Conservation (phyloP, 1,139 yeast species). For the Geotrichum cucujoidarum region DNA sequence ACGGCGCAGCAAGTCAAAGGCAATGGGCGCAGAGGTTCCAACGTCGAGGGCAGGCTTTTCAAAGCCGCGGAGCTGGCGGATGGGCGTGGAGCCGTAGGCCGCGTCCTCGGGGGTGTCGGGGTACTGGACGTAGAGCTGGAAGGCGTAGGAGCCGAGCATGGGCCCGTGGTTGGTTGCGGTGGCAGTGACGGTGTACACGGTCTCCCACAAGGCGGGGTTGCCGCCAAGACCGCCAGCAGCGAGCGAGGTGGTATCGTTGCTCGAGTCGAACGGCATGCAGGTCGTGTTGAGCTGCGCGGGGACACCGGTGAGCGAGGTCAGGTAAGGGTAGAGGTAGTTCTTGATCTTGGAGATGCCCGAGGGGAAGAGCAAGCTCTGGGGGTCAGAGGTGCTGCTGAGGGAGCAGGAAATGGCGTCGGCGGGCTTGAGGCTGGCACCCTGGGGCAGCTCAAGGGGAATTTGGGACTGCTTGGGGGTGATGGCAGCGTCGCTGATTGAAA, state of each 20-base stretch:
- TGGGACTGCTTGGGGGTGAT: conserved; percentile 43
- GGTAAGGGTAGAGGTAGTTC: conserved; percentile 33
- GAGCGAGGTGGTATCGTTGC: conserved; percentile 40
- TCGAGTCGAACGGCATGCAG: conserved; percentile 36
- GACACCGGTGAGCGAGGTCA: conserved; percentile 25
- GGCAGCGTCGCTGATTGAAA: conserved; percentile 40
- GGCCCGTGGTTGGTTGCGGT: conserved; percentile 50
- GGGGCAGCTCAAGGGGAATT: conserved; percentile 39
- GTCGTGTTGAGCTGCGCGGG: conserved; percentile 6
- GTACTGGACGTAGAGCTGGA: conserved; percentile 54
- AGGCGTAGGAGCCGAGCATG: conserved; percentile 48
- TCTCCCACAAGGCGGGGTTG: conserved; percentile 43
- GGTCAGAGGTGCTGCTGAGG: conserved; percentile 35
- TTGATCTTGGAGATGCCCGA: conserved; percentile 21
- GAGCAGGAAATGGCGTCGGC: background rate
- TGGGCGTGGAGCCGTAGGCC: conserved; percentile 39
- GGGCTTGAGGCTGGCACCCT: conserved; percentile 37
- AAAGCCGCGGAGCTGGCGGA: conserved; percentile 53
- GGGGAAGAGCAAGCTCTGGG: conserved; percentile 55
- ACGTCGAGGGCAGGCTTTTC: conserved; percentile 50
- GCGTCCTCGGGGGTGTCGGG: conserved; percentile 40
- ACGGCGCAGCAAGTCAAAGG: conserved; percentile 48
- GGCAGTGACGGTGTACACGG: conserved; percentile 47
- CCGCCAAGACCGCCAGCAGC: conserved; percentile 63
- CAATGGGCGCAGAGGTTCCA: conserved; percentile 41